phyloP scores from a whole-genome alignment of 2,329 filamentous ascomycete genomes.

The Trichothecium roseum region DNA sequence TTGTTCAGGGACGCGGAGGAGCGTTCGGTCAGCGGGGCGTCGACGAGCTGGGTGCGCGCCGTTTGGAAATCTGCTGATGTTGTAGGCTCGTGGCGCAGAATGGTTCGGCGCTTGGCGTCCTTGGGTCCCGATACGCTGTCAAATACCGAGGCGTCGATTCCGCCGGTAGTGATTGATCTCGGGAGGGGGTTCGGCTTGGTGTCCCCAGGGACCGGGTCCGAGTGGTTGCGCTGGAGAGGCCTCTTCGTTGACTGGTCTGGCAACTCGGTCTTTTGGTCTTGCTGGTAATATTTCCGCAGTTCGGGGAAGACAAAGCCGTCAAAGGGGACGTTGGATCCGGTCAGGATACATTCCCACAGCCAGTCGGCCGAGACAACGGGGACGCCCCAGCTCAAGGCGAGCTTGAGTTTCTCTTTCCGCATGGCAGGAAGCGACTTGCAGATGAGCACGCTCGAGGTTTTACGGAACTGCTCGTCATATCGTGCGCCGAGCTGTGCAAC shows the following conservation, averaged over 20 bases:
- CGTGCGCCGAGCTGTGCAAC: constrained; percentile 67
- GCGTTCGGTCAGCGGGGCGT: constrained; percentile 28
- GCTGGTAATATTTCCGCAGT: constrained; percentile 16
- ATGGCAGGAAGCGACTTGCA: constrained; percentile 50
- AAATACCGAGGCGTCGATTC: constrained; percentile 30
- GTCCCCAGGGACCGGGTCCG: not conserved
- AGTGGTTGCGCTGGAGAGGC: constrained; percentile 6
- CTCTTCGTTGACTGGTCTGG: constrained; percentile 10
- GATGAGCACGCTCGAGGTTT: constrained; percentile 66
- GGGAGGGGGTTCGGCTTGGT: not conserved
- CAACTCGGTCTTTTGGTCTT: constrained; percentile 4
- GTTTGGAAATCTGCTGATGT: constrained; percentile 29
- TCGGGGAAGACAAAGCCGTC: constrained; percentile 37
- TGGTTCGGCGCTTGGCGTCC: not conserved
- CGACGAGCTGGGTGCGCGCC: constrained; percentile 25
- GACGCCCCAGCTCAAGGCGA: constrained; percentile 64
- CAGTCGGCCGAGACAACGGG: constrained; percentile 74
- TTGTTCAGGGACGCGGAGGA: constrained; percentile 31
- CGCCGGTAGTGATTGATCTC: constrained; percentile 8
- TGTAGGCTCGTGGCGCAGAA: constrained; percentile 11
- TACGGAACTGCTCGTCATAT: constrained; percentile 69
- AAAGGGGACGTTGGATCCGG: constrained; percentile 35
- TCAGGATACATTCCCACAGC: constrained; percentile 73
- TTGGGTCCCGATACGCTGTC: constrained; percentile 18
- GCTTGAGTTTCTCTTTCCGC: constrained; percentile 65